Base-by-base conservation (phyloP, 169 alveolate species). In the Cystoisospora suis region DNA sequence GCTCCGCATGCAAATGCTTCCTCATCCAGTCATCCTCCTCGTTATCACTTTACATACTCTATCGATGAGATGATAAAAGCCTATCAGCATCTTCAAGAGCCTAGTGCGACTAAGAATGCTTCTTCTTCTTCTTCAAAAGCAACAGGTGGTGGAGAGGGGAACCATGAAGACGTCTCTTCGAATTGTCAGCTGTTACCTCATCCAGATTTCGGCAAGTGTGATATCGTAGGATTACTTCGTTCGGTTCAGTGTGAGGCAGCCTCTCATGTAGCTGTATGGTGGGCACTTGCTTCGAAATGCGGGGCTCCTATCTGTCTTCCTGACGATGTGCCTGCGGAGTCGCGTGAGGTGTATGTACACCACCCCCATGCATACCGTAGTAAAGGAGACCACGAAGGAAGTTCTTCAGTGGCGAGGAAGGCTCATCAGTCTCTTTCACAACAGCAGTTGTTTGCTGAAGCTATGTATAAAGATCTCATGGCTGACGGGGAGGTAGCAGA, bases 261-360 rank as follows among this genome's bases (percentile, higher is more conserved):
- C 3, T 86, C 91, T 7, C 91, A 87, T 38, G 87, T 81, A 27
- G 49, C 40, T 32, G 91, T 87, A 3, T 87, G 91, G 91, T 87
- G 91, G 91, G 59, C 58, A 47, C 46, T 87, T 32, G 91, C 61
- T 9, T 20, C 91, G 17, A 12, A 79, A 80, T 87, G 91, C 59
- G 91, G 91, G 40, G 77, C 40, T 36, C 34, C 77, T 12, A 36
- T 20, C 45, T 44, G 77, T 65, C 77, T 65, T 17, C 77, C 77
- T 15, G 77, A 65, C 77, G 77, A 65, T n/a, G n/a, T n/a, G n/a
- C n/a, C n/a, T n/a, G n/a, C n/a, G n/a, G n/a, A n/a, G n/a, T n/a
- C n/a, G n/a, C n/a, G n/a, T n/a, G n/a, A n/a, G n/a, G n/a, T n/a
- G n/a, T n/a, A n/a, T n/a, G n/a, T n/a, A n/a, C n/a, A n/a, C n/a